Conservation (phyloP, 805 yeast genomes). For the Grigorovia transvaalensis region DNA sequence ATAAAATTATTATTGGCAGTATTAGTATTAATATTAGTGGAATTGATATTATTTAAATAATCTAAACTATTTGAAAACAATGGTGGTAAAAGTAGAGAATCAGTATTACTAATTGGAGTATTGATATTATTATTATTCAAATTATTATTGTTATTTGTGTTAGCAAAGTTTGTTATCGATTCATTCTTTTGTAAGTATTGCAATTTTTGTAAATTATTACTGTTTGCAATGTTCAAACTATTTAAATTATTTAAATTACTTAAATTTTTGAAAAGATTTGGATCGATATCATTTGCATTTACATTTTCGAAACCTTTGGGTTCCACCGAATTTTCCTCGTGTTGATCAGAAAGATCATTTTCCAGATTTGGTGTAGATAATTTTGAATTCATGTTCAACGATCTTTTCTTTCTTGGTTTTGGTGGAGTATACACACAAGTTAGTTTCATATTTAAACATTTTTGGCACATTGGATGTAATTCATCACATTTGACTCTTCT, state of each 20-base stretch:
- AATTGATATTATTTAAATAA: neutral
- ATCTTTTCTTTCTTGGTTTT: conserved; percentile 15
- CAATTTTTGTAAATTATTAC: conserved; percentile 16
- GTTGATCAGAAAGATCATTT: neutral
- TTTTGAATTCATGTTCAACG: neutral
- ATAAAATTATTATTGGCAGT: conserved; percentile 1
- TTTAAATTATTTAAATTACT: neutral
- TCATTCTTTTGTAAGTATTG: conserved; percentile 16
- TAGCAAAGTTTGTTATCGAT: conserved; percentile 1
- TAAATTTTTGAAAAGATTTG: neutral
- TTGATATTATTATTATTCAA: conserved; percentile 1
- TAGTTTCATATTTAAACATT: conserved; percentile 71
- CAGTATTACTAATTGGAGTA: conserved; percentile 4
- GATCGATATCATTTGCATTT: neutral
- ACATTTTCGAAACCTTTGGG: neutral
- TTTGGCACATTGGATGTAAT: conserved; percentile 62
- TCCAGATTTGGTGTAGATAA: conserved; percentile 1
- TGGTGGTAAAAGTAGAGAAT: conserved; percentile 20
- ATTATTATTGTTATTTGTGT: conserved; percentile 2
- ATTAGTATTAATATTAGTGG: neutral
- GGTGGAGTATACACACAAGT: conserved; percentile 52
- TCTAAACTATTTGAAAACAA: conserved; percentile 9
- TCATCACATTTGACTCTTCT: conserved; percentile 93
- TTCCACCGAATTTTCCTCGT: no score
- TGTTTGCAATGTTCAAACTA: neutral